phyloP scores from a whole-genome alignment of 192 early-diverging fungal genomes.

The Globomyces pollinis-pini region DNA sequence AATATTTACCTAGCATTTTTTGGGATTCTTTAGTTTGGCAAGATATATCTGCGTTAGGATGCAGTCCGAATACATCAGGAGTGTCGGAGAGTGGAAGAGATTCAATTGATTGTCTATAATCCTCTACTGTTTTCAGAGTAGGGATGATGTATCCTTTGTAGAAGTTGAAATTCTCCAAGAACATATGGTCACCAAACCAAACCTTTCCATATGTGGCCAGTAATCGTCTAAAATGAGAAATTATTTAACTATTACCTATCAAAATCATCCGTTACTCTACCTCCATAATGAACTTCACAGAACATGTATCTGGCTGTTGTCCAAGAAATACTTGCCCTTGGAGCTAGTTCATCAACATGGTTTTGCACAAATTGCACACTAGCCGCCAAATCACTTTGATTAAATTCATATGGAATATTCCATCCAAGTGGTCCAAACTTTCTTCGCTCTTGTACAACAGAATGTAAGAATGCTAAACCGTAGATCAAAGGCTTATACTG shows the following conservation, averaged over 20 bases:
- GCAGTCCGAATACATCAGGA: constrained; percentile 59
- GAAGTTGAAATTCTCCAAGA: constrained; percentile 52
- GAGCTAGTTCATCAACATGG: constrained; percentile 59
- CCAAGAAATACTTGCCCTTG: constrained; percentile 55
- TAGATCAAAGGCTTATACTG: constrained; percentile 61
- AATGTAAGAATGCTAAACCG: constrained; percentile 58
- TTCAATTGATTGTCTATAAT: constrained; percentile 54
- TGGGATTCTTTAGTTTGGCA: constrained; percentile 54
- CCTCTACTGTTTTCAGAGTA: constrained; percentile 55
- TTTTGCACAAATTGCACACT: constrained; percentile 62
- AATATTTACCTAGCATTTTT: constrained; percentile 45
- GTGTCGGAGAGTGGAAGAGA: constrained; percentile 49
- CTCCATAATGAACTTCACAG: constrained; percentile 62
- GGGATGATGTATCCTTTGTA: constrained; percentile 61
- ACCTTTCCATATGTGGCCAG: constrained; percentile 55
- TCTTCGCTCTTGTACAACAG: constrained; percentile 54
- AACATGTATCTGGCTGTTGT: constrained; percentile 58
- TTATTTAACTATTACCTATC: constrained; percentile 39
- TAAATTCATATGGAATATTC: constrained; percentile 68
- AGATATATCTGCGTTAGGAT: constrained; percentile 61
- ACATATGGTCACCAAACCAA: constrained; percentile 67
- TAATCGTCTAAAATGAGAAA: constrained; percentile 40
- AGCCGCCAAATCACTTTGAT: constrained; percentile 57
- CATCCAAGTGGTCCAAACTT: constrained; percentile 63
- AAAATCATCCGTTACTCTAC: constrained; percentile 57